A percentile compares a stretch with the other conserved stretches of the same genome.
phyloP scores from a whole-genome alignment of 768 basidiomycete genomes.

The Leucocoprinus birnbaumii region DNA sequence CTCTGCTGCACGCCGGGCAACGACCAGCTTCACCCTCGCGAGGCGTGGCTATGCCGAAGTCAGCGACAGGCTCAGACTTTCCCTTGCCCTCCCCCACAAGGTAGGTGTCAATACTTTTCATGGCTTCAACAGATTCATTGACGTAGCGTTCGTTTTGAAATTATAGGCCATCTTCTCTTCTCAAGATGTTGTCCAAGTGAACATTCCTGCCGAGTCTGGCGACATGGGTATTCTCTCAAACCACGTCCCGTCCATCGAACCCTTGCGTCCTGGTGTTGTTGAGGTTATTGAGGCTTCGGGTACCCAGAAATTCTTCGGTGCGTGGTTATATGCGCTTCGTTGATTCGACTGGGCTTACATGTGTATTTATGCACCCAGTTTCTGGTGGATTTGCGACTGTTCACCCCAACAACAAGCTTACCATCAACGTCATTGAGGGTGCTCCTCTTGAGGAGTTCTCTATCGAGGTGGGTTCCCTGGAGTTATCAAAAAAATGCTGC shows the following conservation, averaged over 20 bases:
- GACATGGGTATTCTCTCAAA: conserved; percentile 99
- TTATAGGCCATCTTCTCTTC: conserved; percentile 86
- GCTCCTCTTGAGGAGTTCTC: conserved; percentile 92
- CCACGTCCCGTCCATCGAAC: conserved; percentile 97
- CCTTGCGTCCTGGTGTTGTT: conserved; percentile 89
- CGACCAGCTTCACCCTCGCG: conserved; percentile 46
- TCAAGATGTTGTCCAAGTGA: conserved; percentile 92
- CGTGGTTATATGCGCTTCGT: conserved; percentile 34
- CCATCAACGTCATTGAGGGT: conserved; percentile 96
- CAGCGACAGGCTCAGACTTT: conserved; percentile 87
- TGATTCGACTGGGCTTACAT: neutral
- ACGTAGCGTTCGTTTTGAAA: neutral
- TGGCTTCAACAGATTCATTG: neutral
- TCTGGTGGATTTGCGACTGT: conserved; percentile 97
- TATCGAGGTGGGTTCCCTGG: conserved; percentile 58
- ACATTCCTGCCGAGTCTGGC: conserved; percentile 89
- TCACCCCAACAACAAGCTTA: conserved; percentile 94
- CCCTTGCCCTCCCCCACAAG: conserved; percentile 93
- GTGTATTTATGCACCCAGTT: conserved; percentile 42
- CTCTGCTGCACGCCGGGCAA: conserved; percentile 58
- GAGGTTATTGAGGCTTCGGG: conserved; percentile 86
- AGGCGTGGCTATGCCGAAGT: conserved; percentile 92
- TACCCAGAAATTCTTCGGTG: conserved; percentile 97
- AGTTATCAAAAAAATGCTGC: neutral
- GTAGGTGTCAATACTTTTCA: conserved; percentile 41